Base-by-base conservation (phyloP, 495 filamentous ascomycete species). In the Aspergillus funiculosus region DNA sequence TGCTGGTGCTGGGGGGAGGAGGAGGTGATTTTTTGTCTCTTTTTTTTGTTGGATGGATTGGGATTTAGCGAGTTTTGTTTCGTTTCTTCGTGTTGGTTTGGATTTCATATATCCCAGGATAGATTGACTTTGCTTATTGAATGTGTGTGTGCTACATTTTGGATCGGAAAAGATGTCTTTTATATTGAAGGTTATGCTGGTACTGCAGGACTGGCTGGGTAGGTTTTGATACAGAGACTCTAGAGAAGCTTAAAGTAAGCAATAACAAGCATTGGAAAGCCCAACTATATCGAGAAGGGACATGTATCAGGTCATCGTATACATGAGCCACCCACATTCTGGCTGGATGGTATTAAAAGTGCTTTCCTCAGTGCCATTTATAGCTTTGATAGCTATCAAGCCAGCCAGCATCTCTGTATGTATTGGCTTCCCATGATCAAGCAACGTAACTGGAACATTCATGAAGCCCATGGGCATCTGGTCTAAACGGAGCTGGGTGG, bases 391-490 rank as follows among this genome's bases (percentile, higher is more conserved):
- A 0, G 60, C 66, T 0, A 68, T 38, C 0, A 54, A 54, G 1
- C 64, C 63, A 26, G 68, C 67, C 3, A 66, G 43, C 62, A 70
- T 62, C 15, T 2, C 43, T 0, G 60, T 41, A 6, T 60, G 30
- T 18, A 43, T 49, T 30, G 17, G 8, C 9, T n/a, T 1, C 1
- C 59, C 62, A 52, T 63, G 54, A 24, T 64, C 53, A 19, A 57
- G 27, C 6, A 67, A 18, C 15, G 40, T 57, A 1, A 69, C 55
- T 0, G 61, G 64, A 4, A 69, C 62, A 0, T 50, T 53, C 0
- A 46, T 39, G 24, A 47, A 61, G 0, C 59, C 64, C 15, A 34
- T 5, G 1, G 62, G 59, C 45, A 30, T 67, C 60, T 14, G 64
- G 28, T 8, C 32, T 15, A 11, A 54, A 36, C 7, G 21, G 13